phyloP scores from a whole-genome alignment of 805 yeast species.

The Yamadazyma scolyti region DNA sequence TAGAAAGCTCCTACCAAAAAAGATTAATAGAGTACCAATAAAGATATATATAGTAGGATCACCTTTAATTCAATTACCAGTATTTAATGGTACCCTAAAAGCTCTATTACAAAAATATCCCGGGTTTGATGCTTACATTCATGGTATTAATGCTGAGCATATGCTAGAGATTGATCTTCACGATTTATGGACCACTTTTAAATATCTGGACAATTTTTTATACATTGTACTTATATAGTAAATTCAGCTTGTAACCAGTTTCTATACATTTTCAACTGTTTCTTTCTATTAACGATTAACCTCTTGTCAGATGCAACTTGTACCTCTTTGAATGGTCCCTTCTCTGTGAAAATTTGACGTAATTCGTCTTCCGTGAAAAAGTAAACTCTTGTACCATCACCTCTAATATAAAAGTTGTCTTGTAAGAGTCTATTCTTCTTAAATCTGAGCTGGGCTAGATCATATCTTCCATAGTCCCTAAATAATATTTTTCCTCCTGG shows the following conservation, averaged over 20 bases:
- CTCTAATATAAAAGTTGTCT: constrained; percentile 93
- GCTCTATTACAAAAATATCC: constrained; percentile 9
- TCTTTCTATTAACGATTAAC: constrained; percentile 85
- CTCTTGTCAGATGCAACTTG: constrained; percentile 89
- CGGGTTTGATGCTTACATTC: constrained; percentile 16
- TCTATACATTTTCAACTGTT: constrained; percentile 91
- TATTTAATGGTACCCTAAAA: constrained; percentile 1
- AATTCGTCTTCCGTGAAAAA: constrained; percentile 95
- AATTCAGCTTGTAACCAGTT: constrained; percentile 96
- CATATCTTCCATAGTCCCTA: constrained; percentile 94
- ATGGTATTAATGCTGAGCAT: constrained; percentile 25
- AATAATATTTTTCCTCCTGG: constrained; percentile 91
- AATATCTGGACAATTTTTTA: constrained; percentile 34
- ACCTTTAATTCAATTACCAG: constrained; percentile 27
- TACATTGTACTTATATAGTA: constrained; percentile 29
- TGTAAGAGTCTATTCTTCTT: constrained; percentile 83
- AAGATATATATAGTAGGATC: constrained; percentile 42
- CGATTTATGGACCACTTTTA: constrained; percentile 31
- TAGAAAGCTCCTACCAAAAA: constrained; percentile 22
- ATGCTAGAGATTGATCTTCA: constrained; percentile 10
- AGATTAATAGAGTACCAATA: constrained; percentile 43
- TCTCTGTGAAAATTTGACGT: constrained; percentile 55
- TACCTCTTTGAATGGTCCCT: constrained; percentile 55
- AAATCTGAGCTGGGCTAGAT: constrained; percentile 90
- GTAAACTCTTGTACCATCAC: constrained; percentile 97